Evolutionary conservation across 768 basidiomycete genomes (phyloP), one percentile per base, ranked within the genome.

Genomic region (Mycena kentingensis): DNA sequence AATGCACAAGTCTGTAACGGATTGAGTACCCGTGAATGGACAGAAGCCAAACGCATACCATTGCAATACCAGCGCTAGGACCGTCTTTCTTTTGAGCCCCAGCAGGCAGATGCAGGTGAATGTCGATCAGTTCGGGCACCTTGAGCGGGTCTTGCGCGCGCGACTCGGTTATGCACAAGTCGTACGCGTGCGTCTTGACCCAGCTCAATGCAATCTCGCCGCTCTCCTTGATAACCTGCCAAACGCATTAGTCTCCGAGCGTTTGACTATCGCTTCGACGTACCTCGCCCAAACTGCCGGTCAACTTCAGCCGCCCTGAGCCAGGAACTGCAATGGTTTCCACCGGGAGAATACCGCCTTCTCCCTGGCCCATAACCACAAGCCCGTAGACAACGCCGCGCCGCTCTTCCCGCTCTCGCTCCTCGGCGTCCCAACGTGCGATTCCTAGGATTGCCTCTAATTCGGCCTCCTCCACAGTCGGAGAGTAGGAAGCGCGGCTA

Each of bases 71-170:
- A 0, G 93, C 93, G 63, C 88, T 91, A 0, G 93, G 93, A 0
- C 94, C 93, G 62, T 96, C 93, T 73, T 96, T 97, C 79, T 86
- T 92, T 68, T 93, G 88, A 2, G 92, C 89, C 0, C 94, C 95
- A 1, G 89, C 80, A 1, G 94, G 95, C 8, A 96, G 74, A 64
- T 97, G 94, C 15, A 94, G 72, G 62, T 98, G 94, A 10, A 98
- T 73, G 63, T 98, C 93, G 39, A 93, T 80, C 19, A 76, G 69
- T 46, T 88, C 80, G 0, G 84, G 85, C 7, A 83, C 76, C 62
- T 88, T 87, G 58, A 96, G 72, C 15, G 90, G 87, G 62, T 93
- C 90, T 29, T 88, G 81, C 29, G 79, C 72, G 42, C 82, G 80
- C 27, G 79, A 74, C 50, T 82, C 80, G 10, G 90, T 92, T 65